These are phyloP conservation scores for Claviceps cyperi DNA, from an alignment of 2,329 filamentous ascomycete genomes.

Conservation along the genomic window DNA sequence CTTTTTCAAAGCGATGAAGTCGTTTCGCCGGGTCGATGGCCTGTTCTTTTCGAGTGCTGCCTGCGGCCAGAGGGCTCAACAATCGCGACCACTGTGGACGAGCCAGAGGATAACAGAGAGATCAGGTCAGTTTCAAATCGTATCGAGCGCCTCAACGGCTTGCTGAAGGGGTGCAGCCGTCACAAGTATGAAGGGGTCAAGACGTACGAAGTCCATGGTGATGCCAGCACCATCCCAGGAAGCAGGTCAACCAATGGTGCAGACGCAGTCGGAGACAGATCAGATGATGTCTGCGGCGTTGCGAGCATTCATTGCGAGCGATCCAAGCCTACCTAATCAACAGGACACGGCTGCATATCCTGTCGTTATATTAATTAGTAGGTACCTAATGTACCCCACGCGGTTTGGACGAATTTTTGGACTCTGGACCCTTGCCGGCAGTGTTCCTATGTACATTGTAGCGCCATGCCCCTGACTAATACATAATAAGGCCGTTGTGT, in stretches of 20 bases:
- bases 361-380: no score
- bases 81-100: slow-evolving; percentile 49
- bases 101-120: neutral
- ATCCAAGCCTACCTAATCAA: neutral
- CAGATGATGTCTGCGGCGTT: neutral
- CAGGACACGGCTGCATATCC: no score
- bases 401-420: no score
- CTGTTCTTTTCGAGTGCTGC: slow-evolving; percentile 41
- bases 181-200: neutral
- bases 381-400: no score
- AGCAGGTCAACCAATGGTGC: neutral
- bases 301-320: neutral
- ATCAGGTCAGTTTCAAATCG: slow-evolving; percentile 1
- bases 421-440: no score
- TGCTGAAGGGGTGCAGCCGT: neutral
- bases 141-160: neutral
- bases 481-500: no score
- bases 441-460: no score
- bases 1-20: slow-evolving; percentile 51
- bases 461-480: no score
- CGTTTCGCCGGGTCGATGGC: slow-evolving; percentile 49
- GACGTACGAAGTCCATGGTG: slow-evolving; percentile 43
- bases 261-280: neutral
- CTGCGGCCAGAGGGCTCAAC: slow-evolving; percentile 46
- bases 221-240: slow-evolving; percentile 29